Percentiles rank a stretch among this genome's conserved stretches.
phyloP scores from a whole-genome alignment of 139 green algal species.

The Haematococcus sp. region DNA sequence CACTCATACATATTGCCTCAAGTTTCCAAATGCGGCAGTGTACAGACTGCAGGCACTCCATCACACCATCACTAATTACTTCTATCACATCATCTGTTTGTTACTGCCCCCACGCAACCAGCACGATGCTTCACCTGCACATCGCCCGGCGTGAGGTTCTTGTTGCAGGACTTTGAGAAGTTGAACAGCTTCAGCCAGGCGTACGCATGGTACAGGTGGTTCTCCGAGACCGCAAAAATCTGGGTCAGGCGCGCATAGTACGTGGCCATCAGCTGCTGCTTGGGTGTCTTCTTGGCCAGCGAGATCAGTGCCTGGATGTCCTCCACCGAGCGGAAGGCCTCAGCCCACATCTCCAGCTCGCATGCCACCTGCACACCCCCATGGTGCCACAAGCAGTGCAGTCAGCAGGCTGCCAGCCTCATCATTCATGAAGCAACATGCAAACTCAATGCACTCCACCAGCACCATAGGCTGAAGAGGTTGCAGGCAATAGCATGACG shows the following conservation, averaged over 20 bases:
- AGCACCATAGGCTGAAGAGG: too few relatives aligned
- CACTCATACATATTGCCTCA: too few relatives aligned
- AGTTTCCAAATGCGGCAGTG: too few relatives aligned
- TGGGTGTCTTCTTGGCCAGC: constrained; percentile 84
- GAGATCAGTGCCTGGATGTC: constrained; percentile 93
- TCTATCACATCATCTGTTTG: too few relatives aligned
- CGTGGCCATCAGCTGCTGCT: constrained; percentile 90
- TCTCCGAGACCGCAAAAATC: constrained; percentile 86
- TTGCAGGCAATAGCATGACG: too few relatives aligned
- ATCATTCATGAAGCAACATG: too few relatives aligned
- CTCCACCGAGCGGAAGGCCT: constrained; percentile 98
- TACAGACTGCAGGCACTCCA: constrained; percentile 1
- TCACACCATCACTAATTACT: too few relatives aligned
- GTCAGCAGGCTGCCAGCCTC: too few relatives aligned
- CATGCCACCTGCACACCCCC: constrained; percentile 72
- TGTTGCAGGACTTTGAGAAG: constrained; percentile 28
- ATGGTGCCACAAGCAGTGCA: too few relatives aligned
- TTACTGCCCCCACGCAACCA: too few relatives aligned
- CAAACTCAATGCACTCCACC: background rate
- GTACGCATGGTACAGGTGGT: constrained; percentile 92
- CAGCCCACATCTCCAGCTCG: constrained; percentile 96
- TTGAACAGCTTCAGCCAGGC: constrained; percentile 87
- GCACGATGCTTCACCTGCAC: too few relatives aligned
- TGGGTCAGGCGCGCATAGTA: constrained; percentile 84
- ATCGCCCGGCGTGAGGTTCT: constrained; percentile 19